Conservation (phyloP, 768 basidiomycete species). For the Russula earlei region DNA sequence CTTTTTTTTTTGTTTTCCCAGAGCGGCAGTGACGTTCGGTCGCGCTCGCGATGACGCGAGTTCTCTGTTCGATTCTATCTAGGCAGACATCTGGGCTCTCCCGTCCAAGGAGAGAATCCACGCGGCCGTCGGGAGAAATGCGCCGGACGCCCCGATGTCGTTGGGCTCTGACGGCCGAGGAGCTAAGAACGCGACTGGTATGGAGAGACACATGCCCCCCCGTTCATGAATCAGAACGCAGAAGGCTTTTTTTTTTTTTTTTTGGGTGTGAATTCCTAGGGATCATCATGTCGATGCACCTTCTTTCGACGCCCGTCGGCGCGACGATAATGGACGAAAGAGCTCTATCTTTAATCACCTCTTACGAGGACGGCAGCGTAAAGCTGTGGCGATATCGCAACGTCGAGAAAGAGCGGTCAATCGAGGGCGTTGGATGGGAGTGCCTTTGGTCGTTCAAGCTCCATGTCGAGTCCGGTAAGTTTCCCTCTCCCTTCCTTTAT, state of each 20-base stretch:
- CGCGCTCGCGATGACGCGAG: not conserved
- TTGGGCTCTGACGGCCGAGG: slow-evolving; percentile 39
- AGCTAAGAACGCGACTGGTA: slow-evolving; percentile 46
- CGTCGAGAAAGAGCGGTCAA: slow-evolving; percentile 36
- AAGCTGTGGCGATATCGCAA: slow-evolving; percentile 46
- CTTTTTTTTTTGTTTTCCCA: not conserved
- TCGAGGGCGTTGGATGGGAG: slow-evolving; percentile 71
- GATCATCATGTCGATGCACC: slow-evolving; percentile 82
- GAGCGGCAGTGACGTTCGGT: not conserved
- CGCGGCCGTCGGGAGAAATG: slow-evolving; percentile 69
- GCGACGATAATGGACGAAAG: not conserved
- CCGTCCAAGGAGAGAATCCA: slow-evolving; percentile 63
- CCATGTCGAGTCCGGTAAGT: slow-evolving; percentile 66
- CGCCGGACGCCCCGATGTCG: slow-evolving; percentile 23
- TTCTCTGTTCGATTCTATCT: not conserved
- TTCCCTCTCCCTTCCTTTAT: not conserved
- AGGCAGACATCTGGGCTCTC: slow-evolving; percentile 86
- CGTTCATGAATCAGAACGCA: not conserved
- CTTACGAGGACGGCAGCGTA: slow-evolving; percentile 87
- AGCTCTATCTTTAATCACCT: slow-evolving; percentile 56
- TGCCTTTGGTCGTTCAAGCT: slow-evolving; percentile 53
- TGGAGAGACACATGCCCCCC: not conserved
- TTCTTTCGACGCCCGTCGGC: slow-evolving; percentile 30
- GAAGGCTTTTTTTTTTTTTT: not conserved
- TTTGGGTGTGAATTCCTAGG: slow-evolving; percentile 34